Evolutionary conservation across 331 rosid genomes (phyloP).

Genomic region (Malus hybrid): DNA sequence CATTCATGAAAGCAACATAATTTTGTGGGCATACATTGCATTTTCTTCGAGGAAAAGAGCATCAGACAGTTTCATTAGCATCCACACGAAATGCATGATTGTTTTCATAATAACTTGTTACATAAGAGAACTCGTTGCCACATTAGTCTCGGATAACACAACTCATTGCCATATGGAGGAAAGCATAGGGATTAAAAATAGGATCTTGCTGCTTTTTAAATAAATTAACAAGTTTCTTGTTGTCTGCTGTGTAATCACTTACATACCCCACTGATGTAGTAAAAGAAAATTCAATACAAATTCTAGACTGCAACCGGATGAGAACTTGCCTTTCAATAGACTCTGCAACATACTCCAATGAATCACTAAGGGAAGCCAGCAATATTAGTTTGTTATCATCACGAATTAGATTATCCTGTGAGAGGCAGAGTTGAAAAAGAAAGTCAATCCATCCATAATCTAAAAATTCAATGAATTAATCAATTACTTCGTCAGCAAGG

Average conservation of each 20-base stretch:
- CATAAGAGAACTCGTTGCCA: not conserved
- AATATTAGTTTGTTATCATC: slow-evolving; percentile 92
- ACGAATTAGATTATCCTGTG: slow-evolving; percentile 89
- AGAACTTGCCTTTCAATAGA: slow-evolving; percentile 83
- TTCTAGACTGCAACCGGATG: not conserved
- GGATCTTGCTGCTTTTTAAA: not conserved
- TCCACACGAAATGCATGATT: not conserved
- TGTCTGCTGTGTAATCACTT: slow-evolving; percentile 1
- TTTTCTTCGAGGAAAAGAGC: not conserved
- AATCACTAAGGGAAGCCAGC: slow-evolving; percentile 97
- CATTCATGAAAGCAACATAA: not conserved
- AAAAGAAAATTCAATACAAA: not conserved
- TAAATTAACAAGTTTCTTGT: slow-evolving; percentile 4
- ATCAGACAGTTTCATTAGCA: not conserved
- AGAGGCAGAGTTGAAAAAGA: slow-evolving; percentile 9
- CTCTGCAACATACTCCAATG: slow-evolving; percentile 94
- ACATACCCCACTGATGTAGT: not conserved
- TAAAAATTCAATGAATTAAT: not conserved
- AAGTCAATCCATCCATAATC: not conserved
- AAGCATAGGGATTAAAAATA: not conserved
- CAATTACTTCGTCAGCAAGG: not conserved
- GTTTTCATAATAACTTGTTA: not conserved
- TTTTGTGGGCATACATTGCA: not conserved
- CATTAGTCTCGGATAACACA: not conserved
- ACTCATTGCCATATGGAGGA: not conserved